Conservation (phyloP, 2,329 filamentous ascomycete species). For the Penicillium sclerotiorum region DNA sequence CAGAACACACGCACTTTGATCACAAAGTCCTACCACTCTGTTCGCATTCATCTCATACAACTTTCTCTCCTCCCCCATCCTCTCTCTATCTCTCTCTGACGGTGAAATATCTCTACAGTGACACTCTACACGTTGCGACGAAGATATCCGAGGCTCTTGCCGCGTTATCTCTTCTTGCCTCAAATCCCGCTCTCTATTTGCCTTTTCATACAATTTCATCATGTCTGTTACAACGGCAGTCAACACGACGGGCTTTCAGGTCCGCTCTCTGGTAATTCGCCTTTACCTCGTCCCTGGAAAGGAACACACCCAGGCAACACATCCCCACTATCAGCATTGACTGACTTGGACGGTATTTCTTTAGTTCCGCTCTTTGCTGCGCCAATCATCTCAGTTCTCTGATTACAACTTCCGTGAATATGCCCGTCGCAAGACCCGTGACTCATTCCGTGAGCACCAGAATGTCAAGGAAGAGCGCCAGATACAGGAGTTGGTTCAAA, state of each 20-base stretch:
- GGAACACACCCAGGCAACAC: not conserved
- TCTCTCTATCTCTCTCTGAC: too few relatives aligned
- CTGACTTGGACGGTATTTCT: constrained; percentile 1
- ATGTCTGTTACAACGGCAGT: constrained; percentile 49
- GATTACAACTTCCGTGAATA: constrained; percentile 99
- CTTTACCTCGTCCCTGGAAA: not conserved
- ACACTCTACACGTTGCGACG: too few relatives aligned
- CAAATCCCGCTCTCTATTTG: not conserved
- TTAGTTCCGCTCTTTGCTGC: constrained; percentile 89
- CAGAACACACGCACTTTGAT: too few relatives aligned
- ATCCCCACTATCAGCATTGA: not conserved
- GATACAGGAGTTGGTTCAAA: constrained; percentile 87
- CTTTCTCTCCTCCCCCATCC: too few relatives aligned
- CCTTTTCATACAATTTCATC: constrained; percentile 3
- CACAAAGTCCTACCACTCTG: too few relatives aligned
- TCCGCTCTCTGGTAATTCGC: constrained; percentile 48
- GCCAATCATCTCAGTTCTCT: constrained; percentile 82
- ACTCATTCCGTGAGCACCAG: constrained; percentile 84
- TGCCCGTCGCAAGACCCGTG: constrained; percentile 83
- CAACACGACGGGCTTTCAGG: constrained; percentile 50
- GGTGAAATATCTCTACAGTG: too few relatives aligned
- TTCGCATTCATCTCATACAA: too few relatives aligned
- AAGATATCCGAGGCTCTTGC: too few relatives aligned
- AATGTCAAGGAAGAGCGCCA: constrained; percentile 70
- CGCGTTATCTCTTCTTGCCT: too few relatives aligned